Base-by-base conservation (phyloP, 2,329 filamentous ascomycete genomes). In the Hymenoscyphus repandus region DNA sequence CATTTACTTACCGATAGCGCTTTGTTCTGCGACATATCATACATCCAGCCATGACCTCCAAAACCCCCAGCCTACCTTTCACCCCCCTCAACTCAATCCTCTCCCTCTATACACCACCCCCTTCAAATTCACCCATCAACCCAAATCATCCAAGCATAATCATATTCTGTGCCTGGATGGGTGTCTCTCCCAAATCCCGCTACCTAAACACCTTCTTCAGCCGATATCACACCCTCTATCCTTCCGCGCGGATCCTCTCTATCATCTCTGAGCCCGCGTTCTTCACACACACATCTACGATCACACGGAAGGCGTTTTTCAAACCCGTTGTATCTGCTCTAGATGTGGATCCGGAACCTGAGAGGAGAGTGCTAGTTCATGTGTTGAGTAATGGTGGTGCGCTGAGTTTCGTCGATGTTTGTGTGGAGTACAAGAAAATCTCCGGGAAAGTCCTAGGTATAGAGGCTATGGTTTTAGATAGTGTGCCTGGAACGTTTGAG, bases 121-220 rank as follows among this genome's bases (percentile, higher is more conserved):
- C 31, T 12, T 32, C 50, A 1, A 7, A 43, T n/a, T 15, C 42
- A 22, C 15, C 27, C 5, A 3, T 31, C 10, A 18, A 34, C 30
- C 5, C 37, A 31, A 36, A 48, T 36, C 45, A 57, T 13, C 53
- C 54, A 49, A 58, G 51, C 22, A 54, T 48, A 13, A 59, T 58
- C 22, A 47, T 59, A 11, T 49, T 59, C 18, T 53, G 50, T 34
- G 44, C 47, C 36, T 59, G 55, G 57, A 58, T 59, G 55, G 57
- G 52, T 11, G 52, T 39, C 27, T 51, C 50, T 9, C 51, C 55
- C 1, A 51, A 38, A 42, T 58, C 57, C 7, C 48, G 51, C 2
- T 44, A 52, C 41, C 42, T 59, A 30, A 51, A 52, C 15, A 41
- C 47, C n/a, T 48, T 52, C 37, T 57, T 52, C 22, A 36, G 33